Evolutionary conservation across 768 basidiomycete species (phyloP).

Genomic region (Boletus huronensis): DNA sequence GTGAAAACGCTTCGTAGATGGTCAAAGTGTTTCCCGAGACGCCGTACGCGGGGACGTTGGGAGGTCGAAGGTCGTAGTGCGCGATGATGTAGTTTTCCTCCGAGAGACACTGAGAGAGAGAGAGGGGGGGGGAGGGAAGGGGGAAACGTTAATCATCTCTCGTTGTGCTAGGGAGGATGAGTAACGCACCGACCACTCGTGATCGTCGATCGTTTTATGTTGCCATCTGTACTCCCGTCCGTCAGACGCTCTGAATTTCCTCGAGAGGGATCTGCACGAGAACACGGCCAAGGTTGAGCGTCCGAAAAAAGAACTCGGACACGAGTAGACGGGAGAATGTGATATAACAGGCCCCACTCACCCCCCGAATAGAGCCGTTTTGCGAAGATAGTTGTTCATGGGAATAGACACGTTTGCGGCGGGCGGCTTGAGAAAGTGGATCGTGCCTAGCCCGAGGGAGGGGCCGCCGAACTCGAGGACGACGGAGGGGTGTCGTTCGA

Average conservation of each 20-base stretch:
- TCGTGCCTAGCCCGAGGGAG: slow-evolving; percentile 55
- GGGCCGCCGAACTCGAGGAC: slow-evolving; percentile 55
- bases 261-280: slow-evolving; percentile 51
- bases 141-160: neutral
- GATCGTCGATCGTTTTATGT: slow-evolving; percentile 48
- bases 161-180: neutral
- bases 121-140: no score
- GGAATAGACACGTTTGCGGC: slow-evolving; percentile 42
- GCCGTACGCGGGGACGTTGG: slow-evolving; percentile 51
- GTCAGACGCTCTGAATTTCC: slow-evolving; percentile 68
- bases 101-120: slow-evolving; percentile 45
- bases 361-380: slow-evolving; percentile 63
- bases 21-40: slow-evolving; percentile 63
- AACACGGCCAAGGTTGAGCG: neutral
- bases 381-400: slow-evolving; percentile 64
- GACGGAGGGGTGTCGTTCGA: slow-evolving; percentile 50
- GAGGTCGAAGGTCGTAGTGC: slow-evolving; percentile 60
- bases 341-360: no score
- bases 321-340: slow-evolving; percentile 8
- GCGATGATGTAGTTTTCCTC: slow-evolving; percentile 56
- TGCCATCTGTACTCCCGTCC: slow-evolving; percentile 72
- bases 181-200: slow-evolving; percentile 74
- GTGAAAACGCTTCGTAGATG: slow-evolving; percentile 52
- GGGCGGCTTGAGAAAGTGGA: slow-evolving; percentile 48
- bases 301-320: neutral